Percentiles rank a stretch among this genome's conserved stretches.
Conservation (phyloP, 1,139 yeast species). For the Chernovozyma sophiae-reginae region DNA sequence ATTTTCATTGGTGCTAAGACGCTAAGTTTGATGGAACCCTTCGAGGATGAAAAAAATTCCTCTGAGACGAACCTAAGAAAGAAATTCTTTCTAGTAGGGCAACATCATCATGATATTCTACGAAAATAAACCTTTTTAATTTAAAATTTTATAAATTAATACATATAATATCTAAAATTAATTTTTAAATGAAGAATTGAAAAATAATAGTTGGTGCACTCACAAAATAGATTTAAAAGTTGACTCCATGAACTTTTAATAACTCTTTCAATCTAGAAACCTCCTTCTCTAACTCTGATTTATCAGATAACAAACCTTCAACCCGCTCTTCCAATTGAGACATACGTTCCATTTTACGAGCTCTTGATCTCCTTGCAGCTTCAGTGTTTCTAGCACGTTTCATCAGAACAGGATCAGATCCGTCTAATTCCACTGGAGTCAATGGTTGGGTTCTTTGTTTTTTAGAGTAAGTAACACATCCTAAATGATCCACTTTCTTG, state of each 20-base stretch:
- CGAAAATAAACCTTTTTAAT: no score
- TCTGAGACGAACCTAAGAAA: no score
- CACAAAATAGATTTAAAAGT: constrained; percentile 14
- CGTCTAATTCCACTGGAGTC: constrained; percentile 59
- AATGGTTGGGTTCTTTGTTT: constrained; percentile 59
- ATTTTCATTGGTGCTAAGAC: no score
- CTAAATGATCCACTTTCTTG: constrained; percentile 52
- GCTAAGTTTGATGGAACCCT: no score
- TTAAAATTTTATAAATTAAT: constrained; percentile 1
- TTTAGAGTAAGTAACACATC: constrained; percentile 60
- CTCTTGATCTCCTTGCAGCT: constrained; percentile 94
- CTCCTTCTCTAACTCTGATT: constrained; percentile 55
- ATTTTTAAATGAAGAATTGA: constrained; percentile 4
- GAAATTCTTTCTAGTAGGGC: no score
- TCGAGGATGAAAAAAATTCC: no score
- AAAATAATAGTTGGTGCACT: background rate
- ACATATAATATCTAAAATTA: background rate
- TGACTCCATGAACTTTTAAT: constrained; percentile 27
- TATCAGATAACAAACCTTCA: constrained; percentile 54
- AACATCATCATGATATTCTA: no score
- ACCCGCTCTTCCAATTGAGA: constrained; percentile 75
- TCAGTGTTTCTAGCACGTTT: constrained; percentile 95
- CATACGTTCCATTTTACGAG: constrained; percentile 89
- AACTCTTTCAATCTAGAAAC: constrained; percentile 51
- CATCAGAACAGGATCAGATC: constrained; percentile 61